Base-by-base conservation (phyloP, 73 alveolate genomes). In the Symbiodinium pilosum region DNA sequence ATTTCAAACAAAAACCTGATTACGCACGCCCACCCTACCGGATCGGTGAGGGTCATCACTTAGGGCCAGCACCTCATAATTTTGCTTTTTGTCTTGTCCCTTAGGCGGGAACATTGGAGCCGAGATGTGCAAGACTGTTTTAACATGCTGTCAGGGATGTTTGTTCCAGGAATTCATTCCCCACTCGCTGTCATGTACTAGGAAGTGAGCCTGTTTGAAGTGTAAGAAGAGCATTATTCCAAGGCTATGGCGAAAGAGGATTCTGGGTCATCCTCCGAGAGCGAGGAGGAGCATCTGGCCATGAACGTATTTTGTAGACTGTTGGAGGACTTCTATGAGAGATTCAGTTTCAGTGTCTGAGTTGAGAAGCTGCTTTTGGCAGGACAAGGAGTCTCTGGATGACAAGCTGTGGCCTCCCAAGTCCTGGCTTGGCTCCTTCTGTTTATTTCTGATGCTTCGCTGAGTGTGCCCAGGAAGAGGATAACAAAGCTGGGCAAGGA, bases 401-500 rank as follows among this genome's bases (percentile, higher is more conserved):
- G 94, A 87, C 56, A 87, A 87, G 84, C 43, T 87, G 94, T 30
- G 11, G 81, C 38, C 30, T 28, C 81, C 81, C 12, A 9, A 64
- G 44, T 9, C 16, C 11, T 11, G 44, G 28, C 24, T 24, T n/a
- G 28, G 34, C 32, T 73, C 43, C 8, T 9, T 4, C 21, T 32
- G 41, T 9, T 73, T 11, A 28, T 20, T 73, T 20, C 40, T 73
- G 40, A 32, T n/a, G 43, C 21, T 30, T 28, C 86, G 28, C 89
- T 12, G 18, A 34, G 64, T 18, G 28, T 28, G 28, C 36, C 26
- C 38, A 89, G 86, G 96, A 89, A 89, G 47, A 86, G 96, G 52
- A 59, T 89, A 38, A 89, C 96, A 6, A 64, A 89, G 87, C 87
- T 89, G 77, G 96, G 96, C 5, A 89, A 89, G 96, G 96, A 89